These are phyloP conservation scores for Setaria italica DNA, from an alignment of 202 grass and related monocot genomes.

Conservation along the genomic window DNA sequence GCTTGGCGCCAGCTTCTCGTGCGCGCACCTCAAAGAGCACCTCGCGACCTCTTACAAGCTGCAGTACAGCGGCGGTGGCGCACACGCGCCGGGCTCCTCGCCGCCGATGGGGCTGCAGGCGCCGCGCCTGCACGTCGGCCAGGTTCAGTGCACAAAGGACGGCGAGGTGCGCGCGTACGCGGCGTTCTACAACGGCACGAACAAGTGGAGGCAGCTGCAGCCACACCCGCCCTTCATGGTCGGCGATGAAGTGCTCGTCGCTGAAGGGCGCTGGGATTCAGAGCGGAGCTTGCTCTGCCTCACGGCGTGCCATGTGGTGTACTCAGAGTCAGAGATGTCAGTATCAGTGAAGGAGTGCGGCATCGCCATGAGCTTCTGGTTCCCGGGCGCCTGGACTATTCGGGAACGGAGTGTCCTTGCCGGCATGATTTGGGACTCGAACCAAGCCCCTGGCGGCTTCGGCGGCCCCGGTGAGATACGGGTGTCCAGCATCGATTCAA, in stretches of 20 bases:
- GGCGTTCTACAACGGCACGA: slow-evolving; percentile 50
- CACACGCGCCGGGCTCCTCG: no score
- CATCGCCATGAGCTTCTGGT: slow-evolving; percentile 64
- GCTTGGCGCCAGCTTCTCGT: neutral
- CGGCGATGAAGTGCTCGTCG: slow-evolving; percentile 44
- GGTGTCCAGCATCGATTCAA: slow-evolving; percentile 20
- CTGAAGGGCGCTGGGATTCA: slow-evolving; percentile 61
- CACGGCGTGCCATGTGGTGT: slow-evolving; percentile 51
- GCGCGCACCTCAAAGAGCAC: neutral
- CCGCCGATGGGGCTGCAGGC: neutral
- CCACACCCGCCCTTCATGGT: neutral
- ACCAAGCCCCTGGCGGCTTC: neutral
- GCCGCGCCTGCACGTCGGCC: slow-evolving; percentile 42
- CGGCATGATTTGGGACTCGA: slow-evolving; percentile 58
- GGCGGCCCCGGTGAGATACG: neutral
- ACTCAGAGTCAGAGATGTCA: neutral
- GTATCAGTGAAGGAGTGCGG: slow-evolving; percentile 36
- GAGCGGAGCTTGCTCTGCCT: slow-evolving; percentile 46
- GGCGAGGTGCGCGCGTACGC: slow-evolving; percentile 46
- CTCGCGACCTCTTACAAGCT: no score
- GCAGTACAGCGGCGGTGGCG: no score
- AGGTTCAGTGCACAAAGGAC: slow-evolving; percentile 44
- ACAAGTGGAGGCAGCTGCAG: neutral
- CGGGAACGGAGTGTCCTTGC: slow-evolving; percentile 42
- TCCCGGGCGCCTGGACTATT: slow-evolving; percentile 58